Evolutionary conservation across 2,329 filamentous ascomycete species (phyloP).

Genomic region (Fusarium veterinarium): DNA sequence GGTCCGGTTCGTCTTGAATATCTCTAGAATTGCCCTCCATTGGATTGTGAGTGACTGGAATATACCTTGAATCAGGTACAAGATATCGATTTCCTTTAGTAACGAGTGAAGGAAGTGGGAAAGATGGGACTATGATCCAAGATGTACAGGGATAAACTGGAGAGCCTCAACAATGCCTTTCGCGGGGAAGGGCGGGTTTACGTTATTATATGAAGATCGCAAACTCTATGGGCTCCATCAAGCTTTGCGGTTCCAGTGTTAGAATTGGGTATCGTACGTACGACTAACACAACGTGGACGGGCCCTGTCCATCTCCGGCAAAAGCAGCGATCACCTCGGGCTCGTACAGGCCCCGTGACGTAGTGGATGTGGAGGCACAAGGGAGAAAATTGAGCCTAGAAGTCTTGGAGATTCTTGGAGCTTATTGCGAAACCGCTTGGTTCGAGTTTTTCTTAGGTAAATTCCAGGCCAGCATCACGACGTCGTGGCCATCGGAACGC

Average conservation of each 20-base stretch:
- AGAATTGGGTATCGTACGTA: slow-evolving; percentile 10
- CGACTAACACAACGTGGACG: slow-evolving; percentile 22
- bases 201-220: slow-evolving; percentile 33
- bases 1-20: slow-evolving; percentile 39
- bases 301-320: slow-evolving; percentile 29
- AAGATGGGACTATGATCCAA: slow-evolving; percentile 23
- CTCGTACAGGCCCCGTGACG: slow-evolving; percentile 37
- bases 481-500: slow-evolving; percentile 26
- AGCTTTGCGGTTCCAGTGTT: neutral
- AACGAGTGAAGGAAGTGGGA: slow-evolving; percentile 26
- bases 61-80: neutral
- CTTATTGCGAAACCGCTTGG: slow-evolving; percentile 32
- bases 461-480: slow-evolving; percentile 22
- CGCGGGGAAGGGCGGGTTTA: slow-evolving; percentile 31
- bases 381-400: slow-evolving; percentile 10
- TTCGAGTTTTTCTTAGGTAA: slow-evolving; percentile 38
- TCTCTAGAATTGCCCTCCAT: slow-evolving; percentile 40
- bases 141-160: slow-evolving; percentile 22
- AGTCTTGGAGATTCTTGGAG: slow-evolving; percentile 27
- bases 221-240: slow-evolving; percentile 15
- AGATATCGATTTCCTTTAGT: neutral
- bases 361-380: slow-evolving; percentile 38
- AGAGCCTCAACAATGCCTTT: slow-evolving; percentile 9
- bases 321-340: slow-evolving; percentile 34
- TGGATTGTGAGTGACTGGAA: neutral